Base-by-base conservation (phyloP, 345 rosid genomes). In the Passiflora organensis region DNA sequence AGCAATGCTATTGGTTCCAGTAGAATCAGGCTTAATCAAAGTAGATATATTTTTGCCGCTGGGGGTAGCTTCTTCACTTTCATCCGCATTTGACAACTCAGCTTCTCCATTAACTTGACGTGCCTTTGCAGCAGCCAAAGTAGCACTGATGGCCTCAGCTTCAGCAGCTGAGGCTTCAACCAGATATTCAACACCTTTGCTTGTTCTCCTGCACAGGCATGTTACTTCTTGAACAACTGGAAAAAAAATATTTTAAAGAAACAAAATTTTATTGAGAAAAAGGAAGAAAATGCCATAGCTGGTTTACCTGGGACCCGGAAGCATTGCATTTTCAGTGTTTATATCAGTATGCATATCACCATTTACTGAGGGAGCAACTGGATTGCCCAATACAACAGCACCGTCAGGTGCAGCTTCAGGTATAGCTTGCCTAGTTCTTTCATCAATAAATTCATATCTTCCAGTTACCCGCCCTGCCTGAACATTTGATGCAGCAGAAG, bases 131-230 rank as follows among this genome's bases (percentile, higher is more conserved):
- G 99, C 99, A 66, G 95, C 95, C 66, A 89, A 69, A n/a, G 99
- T 82, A 53, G 97, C 97, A 79, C 79, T 80, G 57, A 93, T 93
- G 59, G 99, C 99, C 74, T 89, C 97, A 42, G 99, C 99, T 82
- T 93, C 99, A 13, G 87, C 99, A 28, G 99, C 99, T 23, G 99
- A 83, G 63, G 97, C 96, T 73, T 93, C 89, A 67, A 93, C 99
- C 60, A 93, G 79, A 74, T 84, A 89, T 68, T 93, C 97, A 43
- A 93, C 97, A 23, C 94, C 97, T 78, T 89, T 93, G 74, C 66
- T 83, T 53, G 72, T 68, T 76, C 99, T 87, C 82, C 99, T 93
- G 80, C 47, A 50, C 20, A 65, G 10, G 34, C 34, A 28, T 23
- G 41, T 64, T 57, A 45, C 62, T 50, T 10, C 66, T 51, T 55